phyloP scores from a whole-genome alignment of 1,284 basidiomycete species.

The Cryptococcus sp. region DNA sequence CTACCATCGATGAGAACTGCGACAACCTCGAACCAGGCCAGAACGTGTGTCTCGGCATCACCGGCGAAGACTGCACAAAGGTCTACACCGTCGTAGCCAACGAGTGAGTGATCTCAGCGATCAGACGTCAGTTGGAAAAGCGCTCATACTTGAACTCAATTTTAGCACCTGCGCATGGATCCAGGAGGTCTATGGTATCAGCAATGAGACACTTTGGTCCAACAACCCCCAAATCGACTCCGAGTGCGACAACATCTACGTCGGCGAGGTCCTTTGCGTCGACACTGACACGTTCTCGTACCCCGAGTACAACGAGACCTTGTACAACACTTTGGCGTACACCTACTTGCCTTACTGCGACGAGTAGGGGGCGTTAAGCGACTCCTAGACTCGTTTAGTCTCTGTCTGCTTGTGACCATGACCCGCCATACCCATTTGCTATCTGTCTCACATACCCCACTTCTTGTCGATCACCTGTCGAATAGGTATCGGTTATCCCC shows the following conservation, averaged over 20 bases:
- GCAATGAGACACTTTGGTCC: slow-evolving; percentile 42
- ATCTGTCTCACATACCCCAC: not conserved
- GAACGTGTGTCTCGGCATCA: slow-evolving; percentile 50
- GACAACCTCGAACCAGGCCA: slow-evolving; percentile 49
- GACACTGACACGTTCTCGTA: slow-evolving; percentile 45
- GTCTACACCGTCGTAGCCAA: slow-evolving; percentile 50
- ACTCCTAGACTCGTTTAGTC: slow-evolving; percentile 3
- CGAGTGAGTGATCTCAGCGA: slow-evolving; percentile 38
- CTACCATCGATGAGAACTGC: slow-evolving; percentile 48
- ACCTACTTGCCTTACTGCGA: slow-evolving; percentile 47
- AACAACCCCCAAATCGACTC: slow-evolving; percentile 55
- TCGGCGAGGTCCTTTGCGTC: slow-evolving; percentile 54
- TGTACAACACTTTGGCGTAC: slow-evolving; percentile 45
- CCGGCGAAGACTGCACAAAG: slow-evolving; percentile 50
- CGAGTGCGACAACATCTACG: slow-evolving; percentile 53
- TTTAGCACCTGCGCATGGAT: slow-evolving; percentile 49
- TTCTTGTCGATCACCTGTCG: slow-evolving; percentile 2
- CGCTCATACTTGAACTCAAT: not conserved
- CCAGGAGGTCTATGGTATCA: slow-evolving; percentile 42
- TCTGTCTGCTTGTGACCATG: not conserved
- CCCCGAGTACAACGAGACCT: slow-evolving; percentile 42
- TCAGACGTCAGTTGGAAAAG: not conserved
- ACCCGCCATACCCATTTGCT: not conserved
- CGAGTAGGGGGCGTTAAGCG: slow-evolving; percentile 15
- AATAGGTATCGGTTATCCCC: slow-evolving; percentile 1